Evolutionary conservation across 768 basidiomycete species (phyloP).

Genomic region (Naganishia onofrii): DNA sequence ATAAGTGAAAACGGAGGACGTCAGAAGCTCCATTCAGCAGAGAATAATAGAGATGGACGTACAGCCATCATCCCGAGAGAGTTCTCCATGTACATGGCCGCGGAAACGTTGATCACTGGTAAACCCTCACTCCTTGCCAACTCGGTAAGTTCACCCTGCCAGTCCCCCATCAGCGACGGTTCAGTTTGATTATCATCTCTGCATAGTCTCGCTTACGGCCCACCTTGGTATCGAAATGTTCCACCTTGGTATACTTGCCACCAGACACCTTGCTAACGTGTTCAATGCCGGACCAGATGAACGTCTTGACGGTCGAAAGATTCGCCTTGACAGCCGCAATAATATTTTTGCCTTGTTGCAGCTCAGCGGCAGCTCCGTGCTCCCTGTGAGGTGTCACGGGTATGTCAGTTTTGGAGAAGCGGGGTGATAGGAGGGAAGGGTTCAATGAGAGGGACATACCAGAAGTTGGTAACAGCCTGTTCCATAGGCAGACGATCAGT

Average conservation of each 20-base stretch:
- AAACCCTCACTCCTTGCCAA: constrained; percentile 17
- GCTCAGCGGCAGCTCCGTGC: constrained; percentile 24
- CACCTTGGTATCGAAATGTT: constrained; percentile 36
- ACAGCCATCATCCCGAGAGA: constrained; percentile 12
- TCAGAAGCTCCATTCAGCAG: background rate
- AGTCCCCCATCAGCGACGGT: too few species aligned
- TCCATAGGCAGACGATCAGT: background rate
- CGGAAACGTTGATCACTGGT: constrained; percentile 14
- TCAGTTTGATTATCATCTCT: constrained; percentile 30
- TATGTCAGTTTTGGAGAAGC: background rate
- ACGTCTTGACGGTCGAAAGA: constrained; percentile 3
- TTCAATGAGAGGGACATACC: background rate
- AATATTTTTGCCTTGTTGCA: constrained; percentile 23
- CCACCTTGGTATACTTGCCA: constrained; percentile 34
- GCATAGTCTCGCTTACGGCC: too few species aligned
- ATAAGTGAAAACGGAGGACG: background rate
- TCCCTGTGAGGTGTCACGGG: background rate
- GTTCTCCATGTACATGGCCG: constrained; percentile 27
- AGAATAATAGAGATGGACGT: background rate
- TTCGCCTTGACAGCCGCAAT: constrained; percentile 29
- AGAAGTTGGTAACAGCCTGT: constrained; percentile 33
- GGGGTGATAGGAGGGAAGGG: background rate
- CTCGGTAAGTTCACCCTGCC: constrained; percentile 18
- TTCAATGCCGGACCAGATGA: constrained; percentile 30
- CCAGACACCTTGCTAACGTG: constrained; percentile 24